Conservation (phyloP, 208 protist species). For the Porcisia deanei region DNA sequence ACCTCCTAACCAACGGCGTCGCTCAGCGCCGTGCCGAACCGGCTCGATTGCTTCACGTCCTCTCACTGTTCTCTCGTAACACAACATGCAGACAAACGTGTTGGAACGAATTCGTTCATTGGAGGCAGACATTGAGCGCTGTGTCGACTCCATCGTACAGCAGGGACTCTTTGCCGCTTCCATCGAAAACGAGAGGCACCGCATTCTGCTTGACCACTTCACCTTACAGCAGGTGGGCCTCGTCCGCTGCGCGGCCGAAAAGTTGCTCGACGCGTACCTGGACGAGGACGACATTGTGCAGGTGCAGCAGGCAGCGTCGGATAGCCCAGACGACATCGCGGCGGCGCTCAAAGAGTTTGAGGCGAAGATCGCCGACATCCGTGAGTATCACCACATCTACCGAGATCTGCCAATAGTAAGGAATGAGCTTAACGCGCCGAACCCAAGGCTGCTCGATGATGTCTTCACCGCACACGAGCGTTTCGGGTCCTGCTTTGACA, state of each 20-base stretch:
- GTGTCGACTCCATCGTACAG: slow-evolving; percentile 82
- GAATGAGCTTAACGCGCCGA: slow-evolving; percentile 48
- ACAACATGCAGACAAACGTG: slow-evolving; percentile 55
- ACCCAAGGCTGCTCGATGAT: slow-evolving; percentile 49
- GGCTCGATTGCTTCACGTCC: not conserved
- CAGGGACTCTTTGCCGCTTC: slow-evolving; percentile 57
- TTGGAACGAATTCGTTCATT: slow-evolving; percentile 79
- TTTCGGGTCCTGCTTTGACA: slow-evolving; percentile 73
- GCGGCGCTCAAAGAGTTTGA: slow-evolving; percentile 76
- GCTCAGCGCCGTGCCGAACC: not conserved
- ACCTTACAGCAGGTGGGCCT: slow-evolving; percentile 52
- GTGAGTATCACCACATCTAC: slow-evolving; percentile 82
- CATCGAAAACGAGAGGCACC: slow-evolving; percentile 72
- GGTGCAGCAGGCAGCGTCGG: slow-evolving; percentile 50
- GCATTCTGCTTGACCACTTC: slow-evolving; percentile 82
- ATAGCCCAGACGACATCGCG: slow-evolving; percentile 49
- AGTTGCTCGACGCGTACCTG: slow-evolving; percentile 83
- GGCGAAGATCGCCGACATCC: slow-evolving; percentile 72
- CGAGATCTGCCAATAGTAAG: slow-evolving; percentile 63
- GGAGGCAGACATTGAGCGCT: slow-evolving; percentile 82
- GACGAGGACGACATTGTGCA: slow-evolving; percentile 86
- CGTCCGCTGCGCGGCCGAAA: slow-evolving; percentile 57
- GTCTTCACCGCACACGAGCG: slow-evolving; percentile 66
- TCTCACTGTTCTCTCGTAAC: not conserved
- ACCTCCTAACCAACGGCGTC: not conserved